Conservation (phyloP, 2,329 filamentous ascomycete genomes). For the Beauveria sp. region DNA sequence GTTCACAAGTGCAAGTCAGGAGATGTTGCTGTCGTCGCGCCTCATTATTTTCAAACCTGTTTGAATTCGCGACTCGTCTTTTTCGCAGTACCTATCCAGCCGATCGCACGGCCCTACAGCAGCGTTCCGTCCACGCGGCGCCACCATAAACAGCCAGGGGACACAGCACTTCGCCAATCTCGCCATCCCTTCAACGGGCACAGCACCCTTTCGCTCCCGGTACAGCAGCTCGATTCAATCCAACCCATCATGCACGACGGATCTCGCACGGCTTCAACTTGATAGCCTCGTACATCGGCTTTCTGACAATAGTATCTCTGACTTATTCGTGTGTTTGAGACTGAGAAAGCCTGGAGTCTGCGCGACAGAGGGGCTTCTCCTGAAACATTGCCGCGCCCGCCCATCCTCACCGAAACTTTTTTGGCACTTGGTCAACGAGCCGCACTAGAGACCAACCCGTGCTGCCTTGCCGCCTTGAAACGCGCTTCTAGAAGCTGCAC, state of each 20-base stretch:
- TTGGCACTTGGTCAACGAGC: neutral
- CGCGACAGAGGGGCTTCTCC: conserved; percentile 10
- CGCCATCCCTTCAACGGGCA: neutral
- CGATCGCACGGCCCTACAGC: neutral
- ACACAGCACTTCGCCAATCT: conserved; percentile 1
- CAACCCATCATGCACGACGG: conserved; percentile 3
- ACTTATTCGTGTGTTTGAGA: conserved; percentile 2
- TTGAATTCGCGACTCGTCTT: neutral
- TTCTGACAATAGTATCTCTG: neutral
- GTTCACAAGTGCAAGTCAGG: neutral
- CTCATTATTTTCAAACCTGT: neutral
- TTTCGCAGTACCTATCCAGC: neutral
- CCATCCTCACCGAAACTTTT: conserved; percentile 9
- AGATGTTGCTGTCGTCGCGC: neutral
- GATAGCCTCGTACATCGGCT: conserved; percentile 1
- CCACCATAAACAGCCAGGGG: neutral
- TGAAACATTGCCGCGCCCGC: conserved; percentile 8
- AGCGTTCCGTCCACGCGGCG: neutral
- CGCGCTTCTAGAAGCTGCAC: conserved; percentile 16
- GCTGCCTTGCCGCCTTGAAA: conserved; percentile 7
- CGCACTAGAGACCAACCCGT: neutral
- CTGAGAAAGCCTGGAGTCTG: neutral
- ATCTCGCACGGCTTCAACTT: neutral
- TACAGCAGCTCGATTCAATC: neutral
- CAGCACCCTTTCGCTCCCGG: neutral